Base-by-base conservation (phyloP, 345 rosid species). In the Brassica cretica region DNA sequence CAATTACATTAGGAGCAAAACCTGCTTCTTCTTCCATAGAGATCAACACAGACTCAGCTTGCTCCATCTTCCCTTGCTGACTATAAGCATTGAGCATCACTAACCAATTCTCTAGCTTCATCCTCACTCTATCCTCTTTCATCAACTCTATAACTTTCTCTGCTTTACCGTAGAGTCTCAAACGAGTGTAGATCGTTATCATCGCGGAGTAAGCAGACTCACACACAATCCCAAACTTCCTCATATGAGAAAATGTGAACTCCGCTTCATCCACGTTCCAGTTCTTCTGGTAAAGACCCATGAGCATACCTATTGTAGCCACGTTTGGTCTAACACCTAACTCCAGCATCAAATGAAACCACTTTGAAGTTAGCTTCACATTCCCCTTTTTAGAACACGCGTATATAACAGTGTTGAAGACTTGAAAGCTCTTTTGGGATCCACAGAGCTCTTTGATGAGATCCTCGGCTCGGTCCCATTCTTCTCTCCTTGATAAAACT, bases 291-390 rank as follows among this genome's bases (percentile, higher is more conserved):
- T 85, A 94, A 68, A 94, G 91, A 77, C 86, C 83, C 96, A 90
- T 89, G 18, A 94, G 87, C 98, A 90, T 91, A 39, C 98, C 96
- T 80, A 89, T 85, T 1, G 96, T 89, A 7, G 96, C 98, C 64
- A 87, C 84, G 56, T 92, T 89, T 32, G 98, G 97, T 82, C n/a
- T 64, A 73, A 89, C 87, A 64, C 86, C 85, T 15, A 81, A 62
- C 70, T 86, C 93, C 87, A 94, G 65, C 97, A 94, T 90, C 96
- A 88, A 81, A 61, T 63, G 78, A 73, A 94, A 90, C 97, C 97
- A 94, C 67, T 87, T 90, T 5, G 82, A 80, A 35, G 84, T 85
- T 77, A 87, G 66, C 49, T 84, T 79, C 37, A 88, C 91, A 59
- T 70, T 77, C 41, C 93, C 87, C 39, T 76, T 85, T 68, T 90